Base-by-base conservation (phyloP, 345 rosid species). In the Populus deltoides region DNA sequence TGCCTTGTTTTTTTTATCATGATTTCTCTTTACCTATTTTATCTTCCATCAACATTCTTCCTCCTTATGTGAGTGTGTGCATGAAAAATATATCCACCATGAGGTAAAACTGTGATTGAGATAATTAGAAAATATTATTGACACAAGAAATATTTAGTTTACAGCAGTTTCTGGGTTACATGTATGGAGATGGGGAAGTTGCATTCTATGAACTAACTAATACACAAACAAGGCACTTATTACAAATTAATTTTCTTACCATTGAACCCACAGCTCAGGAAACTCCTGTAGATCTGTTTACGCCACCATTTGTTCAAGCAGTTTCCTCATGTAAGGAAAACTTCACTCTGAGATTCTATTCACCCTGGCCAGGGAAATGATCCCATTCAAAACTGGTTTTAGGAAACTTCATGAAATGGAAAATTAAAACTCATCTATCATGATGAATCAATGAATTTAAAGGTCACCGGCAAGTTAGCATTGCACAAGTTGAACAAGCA, bases 321-420 rank as follows among this genome's bases (percentile, higher is more conserved):
- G 38, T n/a, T 11, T 57, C 18, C 13, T n/a, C 25, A 47, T 1
- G 63, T 4, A 29, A 59, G 15, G 36, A 57, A 39, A 59, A 39
- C 31, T 41, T 68, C 49, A 65, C 41, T 8, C 8, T 33, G 63
- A 20, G 61, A 61, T 22, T 68, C 39, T 78, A 78, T 65, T 27
- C 77, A 36, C 51, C 81, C 77, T 72, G 76, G 10, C 38, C 38
- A 53, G 20, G 35, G 10, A 53, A 72, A 72, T 51, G n/a, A 72
- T 69, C 18, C 43, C 16, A 71, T 27, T 72, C 55, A 49, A 20
- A 35, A 73, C 11, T 27, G 29, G 68, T 55, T 59, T 69, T 7
- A 61, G 17, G 36, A 27, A 41, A 38, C 57, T 38, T 12, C 17
- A 47, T 18, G 27, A n/a, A 71, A 9, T n/a, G 17, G 61, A 35